phyloP scores from a whole-genome alignment of 495 filamentous ascomycete species.

The Hypomontagnella submonticulosa region DNA sequence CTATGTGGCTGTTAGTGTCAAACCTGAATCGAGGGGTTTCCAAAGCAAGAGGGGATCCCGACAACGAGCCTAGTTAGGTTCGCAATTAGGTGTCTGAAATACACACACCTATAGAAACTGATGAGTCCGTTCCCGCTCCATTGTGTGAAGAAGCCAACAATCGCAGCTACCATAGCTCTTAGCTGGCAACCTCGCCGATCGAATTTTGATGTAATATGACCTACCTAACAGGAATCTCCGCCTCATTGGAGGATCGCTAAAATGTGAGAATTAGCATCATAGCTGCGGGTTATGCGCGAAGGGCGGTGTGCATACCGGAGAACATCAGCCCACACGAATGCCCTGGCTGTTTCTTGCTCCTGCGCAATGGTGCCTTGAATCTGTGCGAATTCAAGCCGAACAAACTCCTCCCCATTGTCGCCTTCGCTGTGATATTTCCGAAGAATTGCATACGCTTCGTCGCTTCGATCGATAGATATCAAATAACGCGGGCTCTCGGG shows the following conservation, averaged over 20 bases:
- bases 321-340: constrained; percentile 63
- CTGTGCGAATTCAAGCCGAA: constrained; percentile 63
- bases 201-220: too few species aligned
- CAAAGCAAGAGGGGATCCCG: too few species aligned
- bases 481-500: constrained; percentile 65
- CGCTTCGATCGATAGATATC: constrained; percentile 54
- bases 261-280: background rate
- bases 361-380: constrained; percentile 65
- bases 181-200: too few species aligned
- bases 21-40: background rate
- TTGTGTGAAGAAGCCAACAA: constrained; percentile 35
- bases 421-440: constrained; percentile 69
- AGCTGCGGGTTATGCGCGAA: background rate
- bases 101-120: constrained; percentile 50
- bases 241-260: constrained; percentile 60
- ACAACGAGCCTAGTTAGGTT: too few species aligned
- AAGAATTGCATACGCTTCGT: constrained; percentile 66
- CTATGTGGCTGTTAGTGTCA: constrained; percentile 19
- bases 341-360: constrained; percentile 60
- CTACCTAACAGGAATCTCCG: constrained; percentile 57
- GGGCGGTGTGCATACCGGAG: constrained; percentile 40
- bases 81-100: too few species aligned
- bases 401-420: constrained; percentile 60
- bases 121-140: constrained; percentile 69
- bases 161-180: constrained; percentile 3